Evolutionary conservation across 2,329 filamentous ascomycete species (phyloP), one percentile per base, ranked within the genome.

Genomic region (Neopestalotiopsis rosae): DNA sequence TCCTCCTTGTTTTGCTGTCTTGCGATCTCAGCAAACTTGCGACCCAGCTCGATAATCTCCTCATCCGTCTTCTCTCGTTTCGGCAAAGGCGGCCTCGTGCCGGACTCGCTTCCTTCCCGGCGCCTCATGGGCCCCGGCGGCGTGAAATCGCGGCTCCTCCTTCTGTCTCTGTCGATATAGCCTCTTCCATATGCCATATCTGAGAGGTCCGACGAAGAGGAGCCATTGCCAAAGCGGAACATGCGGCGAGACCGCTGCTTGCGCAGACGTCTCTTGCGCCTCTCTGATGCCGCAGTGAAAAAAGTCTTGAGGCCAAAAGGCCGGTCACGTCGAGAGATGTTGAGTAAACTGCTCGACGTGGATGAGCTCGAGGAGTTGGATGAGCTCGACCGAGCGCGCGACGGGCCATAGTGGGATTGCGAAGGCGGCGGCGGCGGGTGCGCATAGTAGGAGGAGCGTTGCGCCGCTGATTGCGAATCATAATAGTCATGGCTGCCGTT

Each of bases 181-280:
- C 89, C 90, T 67, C 81, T 85, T 10, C 91, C 90, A 76, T 92
- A 93, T 10, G 90, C 90, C 70, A 93, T 80, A 75, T 93, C 91
- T 24, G 87, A 88, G 77, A 92, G 89, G 67, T 92, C 83, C 0
- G 90, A 91, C 0, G 90, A 92, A 2, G 89, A 91, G 1, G 90
- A 92, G 1, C 88, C 90, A 74, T 90, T 91, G 67, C 82, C 84
- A 73, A 89, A 86, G 68, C 85, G 86, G 57, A 90, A 84, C 66
- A 91, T 85, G 69, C 72, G 71, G 49, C 67, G 67, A 5, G 88
- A 85, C 52, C 84, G 83, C 71, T 81, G 84, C 72, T 83, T 84
- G 68, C 83, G 84, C 72, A 83, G 72, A 52, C 77, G 77, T 66
- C 73, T 76, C 42, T 79, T 79, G n/a, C 80, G 79, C 32, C 81